Base-by-base conservation (phyloP, 176 grass and related monocot genomes). In the Typha latifolia region DNA sequence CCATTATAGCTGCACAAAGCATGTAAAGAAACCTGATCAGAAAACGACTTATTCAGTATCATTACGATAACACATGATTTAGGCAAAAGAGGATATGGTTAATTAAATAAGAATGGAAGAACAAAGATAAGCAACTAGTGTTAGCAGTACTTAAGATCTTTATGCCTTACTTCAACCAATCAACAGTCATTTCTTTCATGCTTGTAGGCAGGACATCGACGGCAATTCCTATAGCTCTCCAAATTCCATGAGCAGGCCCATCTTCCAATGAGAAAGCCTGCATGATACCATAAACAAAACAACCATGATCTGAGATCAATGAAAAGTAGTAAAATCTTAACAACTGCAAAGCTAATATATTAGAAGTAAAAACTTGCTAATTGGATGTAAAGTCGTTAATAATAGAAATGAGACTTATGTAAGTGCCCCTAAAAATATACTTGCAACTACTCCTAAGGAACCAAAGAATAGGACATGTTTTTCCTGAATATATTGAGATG, bases 81-180 rank as follows among this genome's bases (percentile, higher is more conserved):
- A 55, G 69, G 15, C 21, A 74, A 74, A 23, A 66, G 68, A 29
- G 32, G 64, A 69, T 53, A 19, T 6, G 12, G 31, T 43, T 80
- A 74, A 78, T 37, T 26, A 57, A 0, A 29, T 29, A 29, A 29
- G 27, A 29, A 29, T 29, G 27, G 2, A 29, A 29, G 48, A 61
- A 0, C 1, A 64, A 43, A 7, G 74, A 57, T 47, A 26, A 75
- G 52, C 14, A 77, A 26, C 16, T 16, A 57, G 69, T 66, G 19
- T 4, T 53, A 63, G 61, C 43, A 79, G 77, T 26, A 49, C 56
- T 43, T 85, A 57, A 10, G 49, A 85, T 68, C 53, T 20, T 69
- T 81, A n/a, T 66, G 76, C 80, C 83, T 94, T 90, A 99, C 95
- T 90, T 74, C 71, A 94, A 77, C 95, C 95, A 99, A 85, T 99